These are phyloP conservation scores for Monosporascus sp. DNA, from an alignment of 2,329 filamentous ascomycete species.

Conservation along the genomic window DNA sequence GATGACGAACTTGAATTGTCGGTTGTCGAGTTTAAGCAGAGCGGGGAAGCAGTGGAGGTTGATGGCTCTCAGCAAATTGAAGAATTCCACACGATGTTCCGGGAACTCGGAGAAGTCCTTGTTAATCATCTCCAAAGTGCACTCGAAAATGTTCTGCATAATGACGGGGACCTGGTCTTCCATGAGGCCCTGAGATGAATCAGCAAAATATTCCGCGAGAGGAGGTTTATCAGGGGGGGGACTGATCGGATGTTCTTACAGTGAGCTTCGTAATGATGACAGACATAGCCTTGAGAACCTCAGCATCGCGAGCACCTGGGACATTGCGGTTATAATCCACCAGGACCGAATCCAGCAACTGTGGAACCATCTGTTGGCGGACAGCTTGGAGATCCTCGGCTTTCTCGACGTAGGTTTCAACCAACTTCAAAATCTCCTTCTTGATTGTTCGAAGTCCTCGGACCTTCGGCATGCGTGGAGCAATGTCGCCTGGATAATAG, in stretches of 20 bases:
- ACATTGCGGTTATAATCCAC: conserved; percentile 98
- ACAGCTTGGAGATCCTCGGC: conserved; percentile 94
- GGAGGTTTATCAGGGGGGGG: conserved; percentile 5
- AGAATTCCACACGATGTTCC: conserved; percentile 98
- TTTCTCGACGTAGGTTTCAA: conserved; percentile 97
- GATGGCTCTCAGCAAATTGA: conserved; percentile 92
- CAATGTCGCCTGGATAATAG: conserved; percentile 63
- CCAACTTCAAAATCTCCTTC: conserved; percentile 97
- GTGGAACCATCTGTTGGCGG: conserved; percentile 90
- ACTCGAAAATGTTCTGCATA: conserved; percentile 98
- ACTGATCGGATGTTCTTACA: conserved; percentile 57
- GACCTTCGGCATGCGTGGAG: conserved; percentile 95
- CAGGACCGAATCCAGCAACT: conserved; percentile 86
- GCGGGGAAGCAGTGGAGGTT: conserved; percentile 96
- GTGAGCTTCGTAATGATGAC: conserved; percentile 95
- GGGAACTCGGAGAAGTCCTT: conserved; percentile 99
- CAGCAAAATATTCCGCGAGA: conserved; percentile 7
- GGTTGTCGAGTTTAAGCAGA: conserved; percentile 85
- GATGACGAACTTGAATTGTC: conserved; percentile 99
- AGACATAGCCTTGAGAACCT: conserved; percentile 96
- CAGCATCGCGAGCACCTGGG: conserved; percentile 87
- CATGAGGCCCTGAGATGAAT: conserved; percentile 68
- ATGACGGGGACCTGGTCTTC: conserved; percentile 96
- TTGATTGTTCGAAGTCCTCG: conserved; percentile 95
- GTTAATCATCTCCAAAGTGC: conserved; percentile 99